These are phyloP conservation scores for Globisporangium polare DNA, from an alignment of 352 stramenopile genomes.

Conservation along the genomic window DNA sequence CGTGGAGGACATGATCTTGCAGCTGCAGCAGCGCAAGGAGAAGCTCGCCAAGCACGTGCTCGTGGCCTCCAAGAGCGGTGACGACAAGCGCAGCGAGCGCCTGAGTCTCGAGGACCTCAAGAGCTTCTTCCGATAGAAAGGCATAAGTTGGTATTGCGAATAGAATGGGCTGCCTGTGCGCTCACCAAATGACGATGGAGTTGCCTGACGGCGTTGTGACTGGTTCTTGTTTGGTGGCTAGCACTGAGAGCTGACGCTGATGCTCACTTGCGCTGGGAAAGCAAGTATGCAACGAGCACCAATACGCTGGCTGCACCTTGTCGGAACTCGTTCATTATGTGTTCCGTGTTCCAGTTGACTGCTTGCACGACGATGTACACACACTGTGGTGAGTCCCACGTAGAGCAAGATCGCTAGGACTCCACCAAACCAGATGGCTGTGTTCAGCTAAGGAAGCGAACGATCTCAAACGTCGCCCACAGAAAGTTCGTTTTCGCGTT, in stretches of 20 bases:
- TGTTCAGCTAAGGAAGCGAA: neutral
- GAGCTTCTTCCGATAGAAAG: constrained; percentile 53
- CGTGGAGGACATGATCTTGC: constrained; percentile 91
- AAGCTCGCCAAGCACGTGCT: constrained; percentile 84
- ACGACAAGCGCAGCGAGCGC: constrained; percentile 36
- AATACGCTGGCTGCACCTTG: neutral
- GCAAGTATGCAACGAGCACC: neutral
- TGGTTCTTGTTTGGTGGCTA: neutral
- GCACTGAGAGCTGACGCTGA: neutral
- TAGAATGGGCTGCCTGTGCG: neutral
- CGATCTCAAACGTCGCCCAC: neutral
- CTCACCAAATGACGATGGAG: neutral
- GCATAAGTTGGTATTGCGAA: neutral
- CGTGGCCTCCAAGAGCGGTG: constrained; percentile 38
- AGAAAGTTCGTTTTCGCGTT: neutral
- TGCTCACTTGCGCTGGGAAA: neutral
- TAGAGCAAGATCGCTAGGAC: neutral
- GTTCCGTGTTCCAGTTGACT: neutral
- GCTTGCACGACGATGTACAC: too few species aligned
- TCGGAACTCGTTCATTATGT: neutral
- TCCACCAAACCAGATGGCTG: neutral
- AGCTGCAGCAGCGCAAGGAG: constrained; percentile 88
- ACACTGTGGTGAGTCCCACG: neutral
- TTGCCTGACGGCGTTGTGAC: neutral
- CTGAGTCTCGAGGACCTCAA: constrained; percentile 70